Percentiles rank a stretch among this genome's conserved stretches.
Conservation (phyloP, 495 filamentous ascomycete genomes). For the Cercophora sp. region DNA sequence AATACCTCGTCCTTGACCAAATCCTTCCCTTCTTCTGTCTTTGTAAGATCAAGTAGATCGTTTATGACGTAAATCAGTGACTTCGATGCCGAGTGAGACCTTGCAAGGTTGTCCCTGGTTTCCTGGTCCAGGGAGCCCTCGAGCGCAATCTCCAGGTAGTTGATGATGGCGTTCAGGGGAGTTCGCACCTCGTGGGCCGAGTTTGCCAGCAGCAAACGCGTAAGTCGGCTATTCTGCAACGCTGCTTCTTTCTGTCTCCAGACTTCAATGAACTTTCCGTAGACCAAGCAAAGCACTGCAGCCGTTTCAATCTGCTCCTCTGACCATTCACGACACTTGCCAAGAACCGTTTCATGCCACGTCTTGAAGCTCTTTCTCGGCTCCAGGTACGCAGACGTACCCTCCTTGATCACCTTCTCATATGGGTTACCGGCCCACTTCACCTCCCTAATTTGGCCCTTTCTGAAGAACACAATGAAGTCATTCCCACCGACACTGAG, state of each 20-base stretch:
- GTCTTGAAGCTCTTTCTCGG: constrained; percentile 72
- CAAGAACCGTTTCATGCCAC: constrained; percentile 73
- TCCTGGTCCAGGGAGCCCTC: constrained; percentile 79
- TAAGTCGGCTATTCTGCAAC: constrained; percentile 77
- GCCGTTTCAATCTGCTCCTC: constrained; percentile 79
- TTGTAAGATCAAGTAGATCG: constrained; percentile 87
- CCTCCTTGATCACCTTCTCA: constrained; percentile 66
- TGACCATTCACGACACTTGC: constrained; percentile 71
- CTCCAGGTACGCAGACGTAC: constrained; percentile 67
- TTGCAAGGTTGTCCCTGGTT: constrained; percentile 80
- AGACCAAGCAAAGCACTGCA: constrained; percentile 83
- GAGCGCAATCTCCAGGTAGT: constrained; percentile 90
- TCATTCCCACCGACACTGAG: constrained; percentile 72
- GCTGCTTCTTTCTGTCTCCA: constrained; percentile 91
- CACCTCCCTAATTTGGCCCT: constrained; percentile 71
- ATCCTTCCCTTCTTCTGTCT: constrained; percentile 76
- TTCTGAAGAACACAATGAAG: constrained; percentile 91
- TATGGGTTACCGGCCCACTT: constrained; percentile 95
- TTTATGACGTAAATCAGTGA: constrained; percentile 95
- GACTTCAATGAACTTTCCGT: constrained; percentile 77
- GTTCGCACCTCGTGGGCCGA: constrained; percentile 95
- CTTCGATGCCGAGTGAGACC: constrained; percentile 92
- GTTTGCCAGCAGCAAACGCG: constrained; percentile 77
- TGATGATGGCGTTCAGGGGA: constrained; percentile 92
- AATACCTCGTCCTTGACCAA: constrained; percentile 81